Evolutionary conservation across 2,329 filamentous ascomycete species (phyloP), one percentile per base, ranked within the genome.

Genomic region (Chalaropsis ovoidea): DNA sequence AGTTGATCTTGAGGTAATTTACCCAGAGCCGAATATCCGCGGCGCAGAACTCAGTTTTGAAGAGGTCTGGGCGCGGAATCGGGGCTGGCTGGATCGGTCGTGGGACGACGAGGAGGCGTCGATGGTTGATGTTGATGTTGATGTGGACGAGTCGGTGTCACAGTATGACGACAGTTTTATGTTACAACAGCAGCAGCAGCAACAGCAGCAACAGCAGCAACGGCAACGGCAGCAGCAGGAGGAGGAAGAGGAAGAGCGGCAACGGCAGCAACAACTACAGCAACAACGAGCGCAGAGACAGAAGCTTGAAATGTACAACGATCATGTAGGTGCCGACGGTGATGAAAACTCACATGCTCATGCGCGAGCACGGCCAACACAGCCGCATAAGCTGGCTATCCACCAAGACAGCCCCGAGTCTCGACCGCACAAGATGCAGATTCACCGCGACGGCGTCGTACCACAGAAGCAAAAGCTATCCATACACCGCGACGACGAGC

Each of bases 31-130:
- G 24, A 82, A 87, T 58, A 82, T 88, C 68, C 81, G 85, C 1
- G 84, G 83, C 2, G 85, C 85, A 41, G 93, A 96, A 75, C 81
- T 89, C 68, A 93, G 89, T 72, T 95, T 97, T 72, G 94, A 99
- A 73, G 94, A 99, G 76, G 77, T 99, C 24, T 85, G 91, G 76
- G 93, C 93, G 39, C 81, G 81, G 52, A 84, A 84, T 69, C 82
- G 89, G 66, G 93, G 93, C 0, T 86, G 85, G 78, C 76, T 88
- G 42, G 77, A 83, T 69, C 78, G 78, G 58, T 76, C 78, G 19
- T 88, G 84, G 84, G 77, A 80, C 31, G 76, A 79, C 4, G 77
- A 79, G 62, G 66, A 67, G 52, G 52, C 61, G 24, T 63, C 62
- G 43, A 60, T 61, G 22, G 63, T 65, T 24, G 61, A 52, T 27